Evolutionary conservation across 441 rosid genomes (phyloP).

Genomic region (Pelargonium fulgidum): DNA sequence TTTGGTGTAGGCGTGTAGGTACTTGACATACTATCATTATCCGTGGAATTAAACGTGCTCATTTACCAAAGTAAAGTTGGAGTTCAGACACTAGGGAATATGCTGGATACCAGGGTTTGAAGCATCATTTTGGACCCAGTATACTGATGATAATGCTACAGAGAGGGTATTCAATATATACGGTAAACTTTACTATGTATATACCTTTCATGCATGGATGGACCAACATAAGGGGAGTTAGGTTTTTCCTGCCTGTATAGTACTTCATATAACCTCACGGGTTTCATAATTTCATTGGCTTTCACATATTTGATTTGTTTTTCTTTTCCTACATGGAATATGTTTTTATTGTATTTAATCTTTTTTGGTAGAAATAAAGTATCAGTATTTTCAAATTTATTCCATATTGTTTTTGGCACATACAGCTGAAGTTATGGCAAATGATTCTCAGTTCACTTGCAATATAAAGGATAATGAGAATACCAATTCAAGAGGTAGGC

Average conservation of each 20-base stretch:
- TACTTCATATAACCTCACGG: too few relatives aligned
- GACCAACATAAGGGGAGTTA: not conserved
- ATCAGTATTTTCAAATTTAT: not conserved
- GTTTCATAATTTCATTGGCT: not conserved
- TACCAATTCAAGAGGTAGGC: conserved; percentile 30
- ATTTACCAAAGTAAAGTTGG: not conserved
- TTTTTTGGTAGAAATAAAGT: not conserved
- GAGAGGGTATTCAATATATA: not conserved
- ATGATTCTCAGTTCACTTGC: conserved; percentile 25
- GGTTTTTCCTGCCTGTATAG: not conserved
- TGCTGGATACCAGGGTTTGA: not conserved
- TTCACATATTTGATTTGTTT: not conserved
- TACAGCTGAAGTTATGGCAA: conserved; percentile 32
- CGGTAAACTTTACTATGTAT: not conserved
- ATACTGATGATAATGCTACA: not conserved
- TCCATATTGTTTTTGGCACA: not conserved
- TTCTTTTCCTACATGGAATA: not conserved
- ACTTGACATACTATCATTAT: too few relatives aligned
- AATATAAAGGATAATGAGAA: conserved; percentile 35
- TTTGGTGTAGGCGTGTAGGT: too few relatives aligned
- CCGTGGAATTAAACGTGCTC: too few relatives aligned
- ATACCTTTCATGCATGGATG: not conserved
- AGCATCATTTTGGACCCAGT: not conserved
- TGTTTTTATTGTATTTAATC: not conserved
- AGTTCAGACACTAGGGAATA: not conserved